Percentiles rank a stretch among this genome's conserved stretches.
These are phyloP conservation scores for Heimioporus sp. DNA, from an alignment of 768 basidiomycete species.

Conservation along the genomic window DNA sequence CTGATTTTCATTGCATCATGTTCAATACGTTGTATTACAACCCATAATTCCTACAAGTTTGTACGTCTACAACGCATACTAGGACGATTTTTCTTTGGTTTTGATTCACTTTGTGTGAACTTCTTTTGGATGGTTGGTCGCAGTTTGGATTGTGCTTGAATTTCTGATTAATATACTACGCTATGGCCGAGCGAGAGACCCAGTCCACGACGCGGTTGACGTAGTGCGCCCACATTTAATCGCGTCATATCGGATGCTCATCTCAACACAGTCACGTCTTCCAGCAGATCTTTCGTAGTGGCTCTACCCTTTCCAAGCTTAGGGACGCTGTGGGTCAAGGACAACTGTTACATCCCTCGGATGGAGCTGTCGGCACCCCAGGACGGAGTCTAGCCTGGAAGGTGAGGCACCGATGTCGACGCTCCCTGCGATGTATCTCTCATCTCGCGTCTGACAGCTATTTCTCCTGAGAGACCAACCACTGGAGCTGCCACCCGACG, in stretches of 20 bases:
- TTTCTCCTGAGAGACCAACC: conserved; percentile 71
- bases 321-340: conserved; percentile 65
- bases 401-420: conserved; percentile 36
- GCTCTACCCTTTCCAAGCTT: conserved; percentile 56
- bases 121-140: neutral
- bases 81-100: conserved; percentile 18
- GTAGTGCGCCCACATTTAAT: conserved; percentile 19
- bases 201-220: conserved; percentile 23
- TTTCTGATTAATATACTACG: neutral
- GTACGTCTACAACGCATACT: conserved; percentile 32
- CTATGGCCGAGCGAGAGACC: conserved; percentile 26
- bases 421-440: conserved; percentile 10
- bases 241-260: conserved; percentile 1
- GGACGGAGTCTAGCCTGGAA: conserved; percentile 90
- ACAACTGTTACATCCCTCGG: conserved; percentile 47
- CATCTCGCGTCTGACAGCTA: conserved; percentile 43
- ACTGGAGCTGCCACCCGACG: conserved; percentile 48
- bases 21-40: conserved; percentile 30
- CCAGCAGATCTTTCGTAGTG: conserved; percentile 49
- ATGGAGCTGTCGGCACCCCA: conserved; percentile 46
- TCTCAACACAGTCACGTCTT: conserved; percentile 37
- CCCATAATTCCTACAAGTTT: conserved; percentile 26
- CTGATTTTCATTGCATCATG: conserved; percentile 28
- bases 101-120: neutral
- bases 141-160: too few relatives aligned